Percentiles rank a stretch among this genome's conserved stretches.
phyloP scores from a whole-genome alignment of 2,329 filamentous ascomycete species.

The Fusarium sp. region DNA sequence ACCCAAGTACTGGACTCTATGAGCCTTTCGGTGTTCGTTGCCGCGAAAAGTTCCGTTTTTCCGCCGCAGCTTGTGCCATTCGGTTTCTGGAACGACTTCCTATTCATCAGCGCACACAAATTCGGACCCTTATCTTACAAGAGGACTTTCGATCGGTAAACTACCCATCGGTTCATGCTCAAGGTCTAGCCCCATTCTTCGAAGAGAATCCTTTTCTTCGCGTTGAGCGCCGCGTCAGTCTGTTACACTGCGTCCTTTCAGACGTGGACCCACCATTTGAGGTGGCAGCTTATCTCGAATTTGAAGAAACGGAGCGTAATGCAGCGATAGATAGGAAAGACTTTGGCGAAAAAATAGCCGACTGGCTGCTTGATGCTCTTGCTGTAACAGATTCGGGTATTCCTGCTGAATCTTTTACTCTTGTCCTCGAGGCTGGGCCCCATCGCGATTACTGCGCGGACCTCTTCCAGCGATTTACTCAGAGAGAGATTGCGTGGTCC shows the following conservation, averaged over 20 bases:
- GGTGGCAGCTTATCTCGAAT: too few species aligned
- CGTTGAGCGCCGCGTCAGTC: slow-evolving; percentile 12
- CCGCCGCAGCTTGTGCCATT: slow-evolving; percentile 15
- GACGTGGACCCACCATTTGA: accelerated
- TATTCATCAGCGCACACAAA: background rate
- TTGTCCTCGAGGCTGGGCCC: slow-evolving; percentile 3
- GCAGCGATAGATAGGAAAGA: accelerated
- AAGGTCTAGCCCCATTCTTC: slow-evolving; percentile 4
- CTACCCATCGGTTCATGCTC: background rate
- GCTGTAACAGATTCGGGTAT: background rate
- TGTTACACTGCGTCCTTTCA: background rate
- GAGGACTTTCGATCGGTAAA: slow-evolving; percentile 7
- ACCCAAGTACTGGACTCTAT: too few species aligned
- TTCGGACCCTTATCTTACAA: background rate
- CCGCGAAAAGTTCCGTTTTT: slow-evolving; percentile 13
- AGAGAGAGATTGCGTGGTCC: background rate
- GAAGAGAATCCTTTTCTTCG: slow-evolving; percentile 17
- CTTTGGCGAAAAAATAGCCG: accelerated
- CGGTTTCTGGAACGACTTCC: slow-evolving; percentile 14
- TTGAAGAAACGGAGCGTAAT: too few species aligned
- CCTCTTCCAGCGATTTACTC: background rate
- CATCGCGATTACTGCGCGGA: background rate
- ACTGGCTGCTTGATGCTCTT: slow-evolving; percentile 12
- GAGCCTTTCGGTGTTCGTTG: background rate
- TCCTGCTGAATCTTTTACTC: background rate